Base-by-base conservation (phyloP, 495 filamentous ascomycete genomes). In the Sordaria brevicollis region DNA sequence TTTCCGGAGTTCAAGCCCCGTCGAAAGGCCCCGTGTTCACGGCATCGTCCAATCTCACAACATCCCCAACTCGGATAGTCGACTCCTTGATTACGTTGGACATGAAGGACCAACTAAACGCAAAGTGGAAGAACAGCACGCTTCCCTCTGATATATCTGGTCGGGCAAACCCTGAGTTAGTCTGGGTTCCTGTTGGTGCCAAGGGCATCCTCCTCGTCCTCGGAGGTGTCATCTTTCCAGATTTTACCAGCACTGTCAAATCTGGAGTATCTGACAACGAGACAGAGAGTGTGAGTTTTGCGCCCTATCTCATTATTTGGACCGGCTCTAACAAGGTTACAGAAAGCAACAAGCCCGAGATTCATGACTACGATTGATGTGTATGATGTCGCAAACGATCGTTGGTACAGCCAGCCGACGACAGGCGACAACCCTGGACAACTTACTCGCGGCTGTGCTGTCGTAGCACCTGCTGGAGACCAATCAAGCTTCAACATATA, bases 401-500 rank as follows among this genome's bases (percentile, higher is more conserved):
- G 78, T 71, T 92, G 87, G 87, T 90, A 90, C 72, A 77, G 83
- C 36, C 91, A 93, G 75, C 79, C 84, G 17, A 90, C 90, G 0
- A 79, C 79, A 0, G 88, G 84, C 4, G 81, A 86, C n/a, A 43
- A 43, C 0, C 39, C 39, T 19, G 66, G 88, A 86, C 81, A 82
- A 69, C 74, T 84, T 15, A 84, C 89, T 2, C 80, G 86, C 71
- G 90, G 90, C 36, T 93, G 90, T 76, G 88, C 89, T 29, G 87
- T 91, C 1, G 80, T 89, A 36, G 90, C 87, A 0, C 77, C 84
- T 19, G 89, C 90, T 1, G 69, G 79, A 36, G 91, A 93, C 72
- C 76, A 74, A 4, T 89, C 86, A 6, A 88, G 86, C 15, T 86
- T 87, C 75, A 89, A 91, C 72, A 90, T 93, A 68, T 93, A 92